phyloP scores from a whole-genome alignment of 208 protist species.

The Jaenimonas drosophilae region DNA sequence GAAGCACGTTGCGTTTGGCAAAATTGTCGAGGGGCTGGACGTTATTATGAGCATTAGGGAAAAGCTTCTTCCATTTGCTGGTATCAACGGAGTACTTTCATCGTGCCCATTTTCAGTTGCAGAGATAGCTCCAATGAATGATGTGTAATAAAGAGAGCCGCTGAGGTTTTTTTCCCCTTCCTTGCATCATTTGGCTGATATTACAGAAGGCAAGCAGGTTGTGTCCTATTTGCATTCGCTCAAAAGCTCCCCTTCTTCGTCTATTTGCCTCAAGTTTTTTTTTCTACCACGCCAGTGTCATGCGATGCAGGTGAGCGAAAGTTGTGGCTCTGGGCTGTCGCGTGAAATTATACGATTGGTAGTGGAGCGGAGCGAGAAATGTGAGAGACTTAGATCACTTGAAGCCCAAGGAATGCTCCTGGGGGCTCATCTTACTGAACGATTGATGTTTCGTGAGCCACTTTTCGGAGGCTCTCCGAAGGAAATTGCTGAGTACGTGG shows the following conservation, averaged over 20 bases:
- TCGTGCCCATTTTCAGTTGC: conserved; percentile 19
- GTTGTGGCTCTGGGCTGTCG: conserved; percentile 37
- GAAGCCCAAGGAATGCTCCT: conserved; percentile 52
- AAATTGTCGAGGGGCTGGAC: conserved; percentile 47
- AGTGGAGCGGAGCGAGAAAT: conserved; percentile 6
- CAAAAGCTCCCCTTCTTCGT: conserved; percentile 4
- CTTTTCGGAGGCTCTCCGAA: conserved; percentile 39
- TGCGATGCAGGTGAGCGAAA: conserved; percentile 15
- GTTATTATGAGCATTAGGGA: conserved; percentile 20
- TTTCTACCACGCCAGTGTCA: neutral
- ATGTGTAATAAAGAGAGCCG: too few species aligned
- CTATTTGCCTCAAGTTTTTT: conserved; percentile 4
- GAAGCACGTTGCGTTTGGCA: conserved; percentile 61
- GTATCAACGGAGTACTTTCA: conserved; percentile 34
- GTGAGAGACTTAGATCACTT: conserved; percentile 17
- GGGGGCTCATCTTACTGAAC: conserved; percentile 53
- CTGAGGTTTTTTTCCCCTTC: conserved; percentile 6
- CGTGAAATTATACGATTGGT: conserved; percentile 31
- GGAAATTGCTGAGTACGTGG: conserved; percentile 60
- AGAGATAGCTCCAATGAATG: conserved; percentile 11
- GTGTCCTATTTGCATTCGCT: neutral
- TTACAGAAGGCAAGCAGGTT: neutral
- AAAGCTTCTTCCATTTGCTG: conserved; percentile 26
- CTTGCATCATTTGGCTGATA: too few species aligned
- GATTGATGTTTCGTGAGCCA: conserved; percentile 62